These are phyloP conservation scores for Tephrocybe sp. DNA, from an alignment of 768 basidiomycete species.

Conservation along the genomic window DNA sequence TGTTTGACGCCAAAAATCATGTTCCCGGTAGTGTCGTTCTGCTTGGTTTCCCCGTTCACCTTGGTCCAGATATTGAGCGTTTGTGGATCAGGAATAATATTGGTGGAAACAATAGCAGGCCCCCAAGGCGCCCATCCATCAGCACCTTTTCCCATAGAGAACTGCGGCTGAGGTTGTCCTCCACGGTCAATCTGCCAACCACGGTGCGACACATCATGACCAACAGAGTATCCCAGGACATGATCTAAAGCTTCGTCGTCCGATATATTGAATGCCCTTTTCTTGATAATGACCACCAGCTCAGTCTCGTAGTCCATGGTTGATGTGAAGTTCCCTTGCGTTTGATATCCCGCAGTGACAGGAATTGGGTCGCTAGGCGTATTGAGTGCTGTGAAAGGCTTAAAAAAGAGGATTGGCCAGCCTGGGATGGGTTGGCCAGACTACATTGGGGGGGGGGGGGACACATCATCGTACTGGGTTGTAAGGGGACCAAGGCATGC, in stretches of 20 bases:
- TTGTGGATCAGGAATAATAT: constrained; percentile 36
- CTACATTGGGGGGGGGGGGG: no score
- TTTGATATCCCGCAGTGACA: constrained; percentile 33
- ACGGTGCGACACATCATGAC: constrained; percentile 41
- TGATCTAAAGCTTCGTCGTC: constrained; percentile 39
- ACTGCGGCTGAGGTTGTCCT: constrained; percentile 39
- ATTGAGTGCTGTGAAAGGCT: constrained; percentile 28
- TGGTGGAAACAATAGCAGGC: constrained; percentile 36
- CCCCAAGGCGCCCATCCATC: constrained; percentile 44
- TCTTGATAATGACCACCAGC: constrained; percentile 41
- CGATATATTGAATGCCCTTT: constrained; percentile 39
- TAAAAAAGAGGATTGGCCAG: constrained; percentile 24
- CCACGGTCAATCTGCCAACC: constrained; percentile 45
- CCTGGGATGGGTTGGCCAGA: constrained; percentile 19
- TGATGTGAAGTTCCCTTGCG: constrained; percentile 37
- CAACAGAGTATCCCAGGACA: constrained; percentile 38
- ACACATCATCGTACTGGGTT: no score
- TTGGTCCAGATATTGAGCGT: constrained; percentile 39
- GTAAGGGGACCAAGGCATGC: no score
- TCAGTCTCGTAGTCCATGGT: constrained; percentile 42
- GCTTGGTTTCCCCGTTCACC: constrained; percentile 36
- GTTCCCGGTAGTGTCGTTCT: constrained; percentile 38
- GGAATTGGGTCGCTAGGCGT: constrained; percentile 26
- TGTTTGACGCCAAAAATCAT: constrained; percentile 42
- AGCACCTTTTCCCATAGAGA: constrained; percentile 41